Percentiles rank a stretch among this genome's conserved stretches.
phyloP scores from a whole-genome alignment of 345 rosid genomes.

The Limnanthes douglasii region DNA sequence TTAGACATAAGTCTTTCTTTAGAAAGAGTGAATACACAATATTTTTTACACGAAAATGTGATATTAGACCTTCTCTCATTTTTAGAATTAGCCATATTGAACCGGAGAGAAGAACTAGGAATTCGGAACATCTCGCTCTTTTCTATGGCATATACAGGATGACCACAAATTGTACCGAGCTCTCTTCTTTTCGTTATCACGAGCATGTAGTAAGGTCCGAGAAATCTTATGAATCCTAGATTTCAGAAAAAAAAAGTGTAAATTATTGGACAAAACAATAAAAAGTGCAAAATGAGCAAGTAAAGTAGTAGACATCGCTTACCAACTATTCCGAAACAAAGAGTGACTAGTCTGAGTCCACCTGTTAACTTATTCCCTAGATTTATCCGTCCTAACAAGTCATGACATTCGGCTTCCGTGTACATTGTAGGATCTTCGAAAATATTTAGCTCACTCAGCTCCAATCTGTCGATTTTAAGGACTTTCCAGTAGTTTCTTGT shows the following conservation, averaged over 20 bases:
- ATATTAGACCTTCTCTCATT: slow-evolving; percentile 95
- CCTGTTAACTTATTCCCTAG: slow-evolving; percentile 92
- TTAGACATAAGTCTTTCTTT: no score
- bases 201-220: slow-evolving; percentile 96
- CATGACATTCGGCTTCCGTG: slow-evolving; percentile 52
- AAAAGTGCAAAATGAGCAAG: not conserved
- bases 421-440: slow-evolving; percentile 78
- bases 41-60: no score
- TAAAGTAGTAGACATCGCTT: slow-evolving; percentile 12
- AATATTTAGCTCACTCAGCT: no score
- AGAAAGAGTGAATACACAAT: no score
- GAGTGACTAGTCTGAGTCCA: slow-evolving; percentile 70
- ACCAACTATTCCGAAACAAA: slow-evolving; percentile 95
- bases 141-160: slow-evolving; percentile 61
- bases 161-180: slow-evolving; percentile 88
- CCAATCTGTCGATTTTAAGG: no score
- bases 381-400: slow-evolving; percentile 67
- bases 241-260: no score
- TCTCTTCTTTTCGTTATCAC: slow-evolving; percentile 78
- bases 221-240: slow-evolving; percentile 88
- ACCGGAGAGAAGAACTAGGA: slow-evolving; percentile 39
- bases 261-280: slow-evolving; percentile 3
- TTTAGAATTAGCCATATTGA: slow-evolving; percentile 29
- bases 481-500: no score
- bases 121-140: slow-evolving; percentile 67